Evolutionary conservation across 257 asterid species (phyloP).

Genomic region (Solanum lignicaule): DNA sequence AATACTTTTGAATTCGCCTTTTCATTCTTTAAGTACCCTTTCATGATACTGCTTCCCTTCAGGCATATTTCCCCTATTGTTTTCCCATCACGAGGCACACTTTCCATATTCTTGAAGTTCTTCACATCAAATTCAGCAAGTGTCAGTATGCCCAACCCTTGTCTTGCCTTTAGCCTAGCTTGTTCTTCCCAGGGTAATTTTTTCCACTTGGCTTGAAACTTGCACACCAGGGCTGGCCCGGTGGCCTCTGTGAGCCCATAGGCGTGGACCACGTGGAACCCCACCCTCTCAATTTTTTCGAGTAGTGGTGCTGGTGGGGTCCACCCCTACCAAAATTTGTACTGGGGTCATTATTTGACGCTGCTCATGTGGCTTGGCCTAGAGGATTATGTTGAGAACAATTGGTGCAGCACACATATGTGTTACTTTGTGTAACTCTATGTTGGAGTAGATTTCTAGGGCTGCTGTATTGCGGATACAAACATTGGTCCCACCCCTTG

Average conservation of each 20-base stretch:
- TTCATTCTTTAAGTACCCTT: constrained; percentile 8
- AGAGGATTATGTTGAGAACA: constrained; percentile 53
- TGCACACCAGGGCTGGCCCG: constrained; percentile 79
- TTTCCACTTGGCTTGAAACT: constrained; percentile 67
- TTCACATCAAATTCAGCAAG: constrained; percentile 65
- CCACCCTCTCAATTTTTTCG: constrained; percentile 41
- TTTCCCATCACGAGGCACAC: constrained; percentile 53
- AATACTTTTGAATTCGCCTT: constrained; percentile 41
- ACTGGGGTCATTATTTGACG: constrained; percentile 22
- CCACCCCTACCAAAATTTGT: constrained; percentile 65
- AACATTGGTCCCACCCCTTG: constrained; percentile 84
- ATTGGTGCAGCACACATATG: constrained; percentile 91
- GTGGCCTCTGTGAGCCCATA: constrained; percentile 89
- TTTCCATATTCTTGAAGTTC: constrained; percentile 41
- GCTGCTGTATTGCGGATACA: constrained; percentile 71
- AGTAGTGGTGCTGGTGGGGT: constrained; percentile 59
- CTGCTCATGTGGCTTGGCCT: constrained; percentile 45
- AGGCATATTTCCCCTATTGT: constrained; percentile 66
- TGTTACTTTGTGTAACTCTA: constrained; percentile 45
- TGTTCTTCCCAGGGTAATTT: constrained; percentile 18
- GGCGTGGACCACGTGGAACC: constrained; percentile 73
- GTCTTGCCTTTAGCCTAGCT: constrained; percentile 53
- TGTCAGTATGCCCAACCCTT: constrained; percentile 54
- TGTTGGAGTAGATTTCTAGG: constrained; percentile 43
- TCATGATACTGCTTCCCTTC: constrained; percentile 77